Evolutionary conservation across 2,329 filamentous ascomycete genomes (phyloP).

Genomic region (Claviceps sorghi): DNA sequence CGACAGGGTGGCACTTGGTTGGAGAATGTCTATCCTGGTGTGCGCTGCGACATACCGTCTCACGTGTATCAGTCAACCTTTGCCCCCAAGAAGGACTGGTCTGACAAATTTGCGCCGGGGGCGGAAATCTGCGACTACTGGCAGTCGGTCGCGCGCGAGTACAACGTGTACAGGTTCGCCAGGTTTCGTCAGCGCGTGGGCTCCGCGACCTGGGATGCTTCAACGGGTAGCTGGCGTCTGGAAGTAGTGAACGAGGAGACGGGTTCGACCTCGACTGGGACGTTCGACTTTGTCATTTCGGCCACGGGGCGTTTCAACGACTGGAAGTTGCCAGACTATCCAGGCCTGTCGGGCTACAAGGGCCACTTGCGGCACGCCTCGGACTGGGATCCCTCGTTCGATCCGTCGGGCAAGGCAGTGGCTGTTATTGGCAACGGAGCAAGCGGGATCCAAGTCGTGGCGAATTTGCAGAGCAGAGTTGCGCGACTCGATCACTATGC

Average conservation of each 20-base stretch:
- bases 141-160: conserved; percentile 45
- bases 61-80: conserved; percentile 59
- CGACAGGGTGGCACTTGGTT: conserved; percentile 38
- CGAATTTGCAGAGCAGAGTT: conserved; percentile 35
- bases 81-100: conserved; percentile 53
- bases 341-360: conserved; percentile 39
- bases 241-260: conserved; percentile 24
- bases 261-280: conserved; percentile 22
- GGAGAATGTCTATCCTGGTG: conserved; percentile 46
- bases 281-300: conserved; percentile 46
- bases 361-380: conserved; percentile 46
- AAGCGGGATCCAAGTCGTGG: conserved; percentile 41
- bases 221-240: conserved; percentile 39
- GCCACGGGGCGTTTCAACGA: conserved; percentile 53
- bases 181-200: conserved; percentile 41
- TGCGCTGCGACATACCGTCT: conserved; percentile 53
- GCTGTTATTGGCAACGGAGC: conserved; percentile 51
- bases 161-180: conserved; percentile 46
- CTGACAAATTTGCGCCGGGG: conserved; percentile 51
- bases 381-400: conserved; percentile 39
- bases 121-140: conserved; percentile 54
- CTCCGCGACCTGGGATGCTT: conserved; percentile 38
- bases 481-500: conserved; percentile 48
- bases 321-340: conserved; percentile 47
- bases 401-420: conserved; percentile 33